These are phyloP conservation scores for Hymenoscyphus scutula DNA, from an alignment of 2,329 filamentous ascomycete species.

Conservation along the genomic window DNA sequence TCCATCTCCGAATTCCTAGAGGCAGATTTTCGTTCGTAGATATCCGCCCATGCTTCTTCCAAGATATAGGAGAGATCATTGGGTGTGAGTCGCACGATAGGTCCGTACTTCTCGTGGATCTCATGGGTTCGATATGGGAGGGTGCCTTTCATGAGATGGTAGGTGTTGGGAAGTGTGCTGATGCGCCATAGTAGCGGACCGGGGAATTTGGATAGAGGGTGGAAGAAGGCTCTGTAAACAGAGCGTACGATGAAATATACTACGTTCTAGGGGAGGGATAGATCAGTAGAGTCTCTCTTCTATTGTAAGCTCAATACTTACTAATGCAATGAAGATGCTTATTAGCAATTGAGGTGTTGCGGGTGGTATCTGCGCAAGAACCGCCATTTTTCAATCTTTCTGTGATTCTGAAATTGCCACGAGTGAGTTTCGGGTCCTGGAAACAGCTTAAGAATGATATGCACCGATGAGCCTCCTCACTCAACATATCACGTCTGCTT, in stretches of 20 bases:
- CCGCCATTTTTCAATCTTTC: background rate
- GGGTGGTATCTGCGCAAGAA: background rate
- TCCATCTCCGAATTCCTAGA: background rate
- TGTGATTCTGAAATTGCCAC: background rate
- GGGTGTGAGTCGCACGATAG: conserved; percentile 27
- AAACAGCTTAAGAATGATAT: background rate
- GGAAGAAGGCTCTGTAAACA: conserved; percentile 24
- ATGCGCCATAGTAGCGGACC: conserved; percentile 30
- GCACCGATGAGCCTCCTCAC: background rate
- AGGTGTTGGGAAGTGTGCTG: conserved; percentile 13
- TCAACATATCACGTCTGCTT: background rate
- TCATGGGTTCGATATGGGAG: conserved; percentile 5
- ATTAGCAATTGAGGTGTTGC: background rate
- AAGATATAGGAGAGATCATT: conserved; percentile 35
- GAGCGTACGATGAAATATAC: background rate
- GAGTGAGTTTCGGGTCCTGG: background rate
- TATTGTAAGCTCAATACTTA: background rate
- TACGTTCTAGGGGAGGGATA: background rate
- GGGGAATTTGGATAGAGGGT: conserved; percentile 36
- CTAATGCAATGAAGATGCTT: background rate
- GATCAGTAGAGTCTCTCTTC: background rate
- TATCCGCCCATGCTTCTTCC: conserved; percentile 29
- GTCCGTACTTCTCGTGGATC: conserved; percentile 19
- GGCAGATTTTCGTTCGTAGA: conserved; percentile 9
- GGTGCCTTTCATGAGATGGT: conserved; percentile 8